Percentiles rank a stretch among this genome's conserved stretches.
These are phyloP conservation scores for Jatropha multifida DNA, from an alignment of 441 rosid species.

Conservation along the genomic window DNA sequence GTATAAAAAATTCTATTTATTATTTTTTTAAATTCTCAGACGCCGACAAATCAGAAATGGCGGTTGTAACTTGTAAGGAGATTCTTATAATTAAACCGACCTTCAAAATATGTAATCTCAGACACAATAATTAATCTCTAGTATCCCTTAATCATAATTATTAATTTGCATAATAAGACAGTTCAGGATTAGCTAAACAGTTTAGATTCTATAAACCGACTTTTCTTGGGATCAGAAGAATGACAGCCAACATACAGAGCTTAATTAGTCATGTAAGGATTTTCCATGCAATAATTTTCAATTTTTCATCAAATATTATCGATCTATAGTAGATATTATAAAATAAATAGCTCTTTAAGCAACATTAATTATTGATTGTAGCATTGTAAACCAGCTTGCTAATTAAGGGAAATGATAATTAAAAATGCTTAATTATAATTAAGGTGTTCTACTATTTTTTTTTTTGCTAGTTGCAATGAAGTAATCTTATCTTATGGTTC, in stretches of 20 bases:
- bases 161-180: constrained; percentile 22
- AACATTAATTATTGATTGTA: neutral
- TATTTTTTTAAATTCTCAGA: constrained; percentile 15
- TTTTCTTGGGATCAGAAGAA: constrained; percentile 57
- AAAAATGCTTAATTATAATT: neutral
- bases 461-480: neutral
- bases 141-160: too few species aligned
- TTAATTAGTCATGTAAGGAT: constrained; percentile 20
- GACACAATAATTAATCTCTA: constrained; percentile 5
- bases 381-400: neutral
- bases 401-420: neutral
- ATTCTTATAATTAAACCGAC: constrained; percentile 39
- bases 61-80: constrained; percentile 28
- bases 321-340: neutral
- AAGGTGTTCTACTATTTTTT: neutral
- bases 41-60: constrained; percentile 54
- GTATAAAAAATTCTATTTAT: neutral
- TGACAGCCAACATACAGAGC: constrained; percentile 63
- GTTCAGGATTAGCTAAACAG: constrained; percentile 42
- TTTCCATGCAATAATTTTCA: neutral
- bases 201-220: constrained; percentile 50
- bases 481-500: too few species aligned
- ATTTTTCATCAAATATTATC: neutral
- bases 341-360: neutral
- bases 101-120: constrained; percentile 23